Evolutionary conservation across 1,284 basidiomycete genomes (phyloP), one percentile per base, ranked within the genome.

Genomic region (Sphagnurus paluster): DNA sequence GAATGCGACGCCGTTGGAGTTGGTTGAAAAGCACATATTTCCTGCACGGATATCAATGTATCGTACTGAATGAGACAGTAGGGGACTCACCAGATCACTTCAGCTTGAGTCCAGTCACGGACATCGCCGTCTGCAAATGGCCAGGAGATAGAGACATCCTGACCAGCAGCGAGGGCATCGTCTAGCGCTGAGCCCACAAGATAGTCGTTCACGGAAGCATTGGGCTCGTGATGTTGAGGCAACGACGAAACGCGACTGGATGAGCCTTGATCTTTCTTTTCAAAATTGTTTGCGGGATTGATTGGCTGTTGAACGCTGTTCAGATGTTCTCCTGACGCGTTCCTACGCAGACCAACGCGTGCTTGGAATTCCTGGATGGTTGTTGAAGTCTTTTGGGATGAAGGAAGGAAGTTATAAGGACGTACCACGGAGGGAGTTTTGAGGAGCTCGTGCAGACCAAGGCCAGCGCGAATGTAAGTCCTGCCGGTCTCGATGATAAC

Each of bases 81-180:
- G 42, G 19, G 49, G 14, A 70, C 84, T 55, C 62, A 94, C 94
- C 95, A 91, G 32, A 98, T 71, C 4, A 90, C 94, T 63, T 95
- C 93, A 33, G 92, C 86, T 55, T 94, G 94, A n/a, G 77, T 79
- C 86, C 90, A 98, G 63, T 98, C 90, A 32, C 69, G 71, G 37
- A 94, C 74, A 55, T 80, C 76, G 5, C 84, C 87, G 23, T 87
- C 79, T 46, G 80, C 78, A 60, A 98, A 93, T 1, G 95, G 93
- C 87, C 89, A 94, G 33, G 82, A 88, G 16, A 94, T 65, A 16
- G 81, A 70, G 16, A 94, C 66, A 38, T 88, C 83, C 46, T 89
- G 84, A 13, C 82, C 85, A 9, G 82, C 75, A 6, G 76, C 79
- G 29, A 92, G 67, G 0, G 90, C 92, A 52, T 91, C 87, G 53